Percentiles rank a stretch among this genome's conserved stretches.
Evolutionary conservation across 202 grass and related monocot genomes (phyloP).

Genomic region (Zoysia matrella): DNA sequence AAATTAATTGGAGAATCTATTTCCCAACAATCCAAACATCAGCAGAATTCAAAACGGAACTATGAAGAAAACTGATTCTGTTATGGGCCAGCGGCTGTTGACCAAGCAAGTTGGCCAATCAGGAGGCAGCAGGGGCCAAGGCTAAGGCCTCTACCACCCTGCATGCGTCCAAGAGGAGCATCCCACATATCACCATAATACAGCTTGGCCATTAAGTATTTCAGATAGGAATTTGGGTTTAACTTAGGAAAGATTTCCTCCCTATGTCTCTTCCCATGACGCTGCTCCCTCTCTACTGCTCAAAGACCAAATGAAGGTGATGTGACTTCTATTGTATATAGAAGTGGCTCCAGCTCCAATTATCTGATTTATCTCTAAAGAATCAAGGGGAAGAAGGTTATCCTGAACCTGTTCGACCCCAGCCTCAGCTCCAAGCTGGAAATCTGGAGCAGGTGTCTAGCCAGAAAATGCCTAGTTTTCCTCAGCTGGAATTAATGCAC

Average conservation of each 20-base stretch:
- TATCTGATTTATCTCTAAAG: neutral
- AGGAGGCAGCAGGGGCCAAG: neutral
- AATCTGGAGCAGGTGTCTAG: conserved; percentile 4
- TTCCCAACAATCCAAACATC: conserved; percentile 6
- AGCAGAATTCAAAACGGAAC: conserved; percentile 6
- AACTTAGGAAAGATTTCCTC: neutral
- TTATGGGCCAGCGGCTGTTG: neutral
- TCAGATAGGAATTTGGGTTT: neutral
- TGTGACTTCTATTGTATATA: neutral
- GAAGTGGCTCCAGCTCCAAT: neutral
- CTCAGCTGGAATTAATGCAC: neutral
- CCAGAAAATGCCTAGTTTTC: conserved; percentile 18
- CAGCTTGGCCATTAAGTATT: neutral
- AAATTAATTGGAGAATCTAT: conserved; percentile 6
- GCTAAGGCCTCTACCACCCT: neutral
- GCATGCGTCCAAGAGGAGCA: neutral
- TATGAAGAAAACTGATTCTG: neutral
- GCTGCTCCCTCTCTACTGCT: neutral
- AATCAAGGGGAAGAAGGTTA: conserved; percentile 1
- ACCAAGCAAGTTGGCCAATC: neutral
- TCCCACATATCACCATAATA: neutral
- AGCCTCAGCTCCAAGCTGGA: neutral
- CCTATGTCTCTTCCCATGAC: neutral
- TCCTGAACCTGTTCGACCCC: conserved; percentile 10
- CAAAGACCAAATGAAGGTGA: neutral